Evolutionary conservation across 768 basidiomycete genomes (phyloP), one percentile per base, ranked within the genome.

Genomic region (Agrocybe chaxingu): DNA sequence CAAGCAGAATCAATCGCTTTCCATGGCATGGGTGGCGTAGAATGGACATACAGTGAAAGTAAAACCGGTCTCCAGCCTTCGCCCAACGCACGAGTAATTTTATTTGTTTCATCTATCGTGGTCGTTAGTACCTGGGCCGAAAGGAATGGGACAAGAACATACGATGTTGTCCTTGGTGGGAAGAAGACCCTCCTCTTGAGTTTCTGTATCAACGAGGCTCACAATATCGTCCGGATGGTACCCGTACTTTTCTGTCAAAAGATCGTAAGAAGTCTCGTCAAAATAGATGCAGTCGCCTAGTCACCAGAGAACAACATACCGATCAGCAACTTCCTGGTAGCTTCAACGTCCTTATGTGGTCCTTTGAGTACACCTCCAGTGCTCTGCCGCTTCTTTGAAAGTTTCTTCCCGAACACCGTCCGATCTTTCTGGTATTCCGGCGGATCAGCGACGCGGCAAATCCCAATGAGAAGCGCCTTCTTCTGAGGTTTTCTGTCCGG

Each of bases 341-440:
- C 6, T 32, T 50, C 42, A 2, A 50, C 49, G 9, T 50, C 49
- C 24, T 42, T 41, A 30, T 50, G 49, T 6, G 49, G 49, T 8
- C 49, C 49, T 34, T 34, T 43, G 5, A 50, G 49, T 24, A 24
- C 24, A 24, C 24, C 24, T 3, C 24, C 24, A 5, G 24, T 24
- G 24, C 24, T 24, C 24, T 24, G 24, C 24, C 24, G 24, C 24
- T 24, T 24, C 24, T 24, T 24, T 2, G 24, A 24, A 24, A 5
- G 3, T 2, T 24, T 24, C 24, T 24, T 24, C 24, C 16, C 24
- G 24, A 24, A 24, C 24, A 24, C 24, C 24, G 24, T 24, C 24
- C 24, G 24, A 3, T 24, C 24, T 24, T 24, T 24, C 24, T 24
- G 24, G 2, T 5, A 24, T 24, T 24, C 24, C 24, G 24, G 24